Evolutionary conservation across 2,329 filamentous ascomycete genomes (phyloP).

Genomic region (Kalmusia sp.): DNA sequence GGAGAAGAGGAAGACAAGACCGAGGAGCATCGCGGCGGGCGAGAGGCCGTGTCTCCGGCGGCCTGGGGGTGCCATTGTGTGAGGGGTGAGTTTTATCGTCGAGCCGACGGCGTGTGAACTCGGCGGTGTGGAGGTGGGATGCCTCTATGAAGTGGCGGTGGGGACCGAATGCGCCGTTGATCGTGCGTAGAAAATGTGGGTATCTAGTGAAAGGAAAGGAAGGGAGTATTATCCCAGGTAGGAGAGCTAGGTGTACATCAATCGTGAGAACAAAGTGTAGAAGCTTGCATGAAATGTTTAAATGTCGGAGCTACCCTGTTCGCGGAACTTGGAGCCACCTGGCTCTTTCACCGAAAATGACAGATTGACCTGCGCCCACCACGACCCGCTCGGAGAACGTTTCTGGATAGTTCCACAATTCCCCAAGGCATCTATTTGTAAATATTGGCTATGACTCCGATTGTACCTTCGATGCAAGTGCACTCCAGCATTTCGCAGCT

Average conservation of each 20-base stretch:
- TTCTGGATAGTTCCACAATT: not conserved
- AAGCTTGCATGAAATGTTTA: conserved; percentile 16
- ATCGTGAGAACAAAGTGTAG: conserved; percentile 20
- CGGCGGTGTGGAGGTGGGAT: conserved; percentile 29
- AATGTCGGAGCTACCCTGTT: conserved; percentile 20
- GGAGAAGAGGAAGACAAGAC: conserved; percentile 61
- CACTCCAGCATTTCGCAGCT: not conserved
- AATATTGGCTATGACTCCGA: no score
- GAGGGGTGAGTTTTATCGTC: conserved; percentile 17
- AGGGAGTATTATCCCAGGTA: conserved; percentile 36
- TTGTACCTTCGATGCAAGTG: no score
- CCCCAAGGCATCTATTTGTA: not conserved
- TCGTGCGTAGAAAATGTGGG: conserved; percentile 3
- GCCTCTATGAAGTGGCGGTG: conserved; percentile 21
- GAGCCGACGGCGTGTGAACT: not conserved
- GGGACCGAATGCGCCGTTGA: conserved; percentile 20
- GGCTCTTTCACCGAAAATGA: conserved; percentile 10
- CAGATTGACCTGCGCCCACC: conserved; percentile 5
- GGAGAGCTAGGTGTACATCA: conserved; percentile 22
- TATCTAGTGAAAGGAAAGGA: conserved; percentile 23
- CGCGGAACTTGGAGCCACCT: conserved; percentile 9
- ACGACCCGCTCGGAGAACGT: conserved; percentile 1
- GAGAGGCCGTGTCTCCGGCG: conserved; percentile 49
- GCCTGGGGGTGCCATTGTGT: conserved; percentile 56
- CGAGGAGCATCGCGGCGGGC: conserved; percentile 57